Evolutionary conservation across 495 filamentous ascomycete species (phyloP), one percentile per base, ranked within the genome.

Genomic region (Penicillium mononematosum): DNA sequence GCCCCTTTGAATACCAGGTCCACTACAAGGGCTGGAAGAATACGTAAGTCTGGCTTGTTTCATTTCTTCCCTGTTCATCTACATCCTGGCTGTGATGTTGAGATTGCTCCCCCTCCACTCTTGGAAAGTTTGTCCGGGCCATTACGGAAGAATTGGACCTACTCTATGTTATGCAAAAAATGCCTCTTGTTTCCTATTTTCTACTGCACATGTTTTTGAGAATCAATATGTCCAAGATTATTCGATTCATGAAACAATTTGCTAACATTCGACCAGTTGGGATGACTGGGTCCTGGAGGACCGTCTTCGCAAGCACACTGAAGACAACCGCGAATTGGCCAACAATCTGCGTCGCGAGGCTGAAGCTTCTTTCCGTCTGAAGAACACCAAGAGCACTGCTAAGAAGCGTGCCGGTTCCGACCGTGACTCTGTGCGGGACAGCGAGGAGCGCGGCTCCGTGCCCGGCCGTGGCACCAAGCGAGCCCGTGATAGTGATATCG

Each of bases 11-110:
- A 67, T 98, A 94, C 70, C 88, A 89, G 59, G 91, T 98, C 46
- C 94, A 98, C 72, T 98, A 98, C 76, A 97, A 97, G 71, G 94
- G 94, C 58, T 98, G 94, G 94, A 98, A 98, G 76, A 90, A 90
- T 68, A 96, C 91, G 86, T 91, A 77, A 73, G 87, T 88, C 9
- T 19, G 34, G 24, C 47, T 53, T 55, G 38, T 53, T 52, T 52
- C 22, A 41, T 56, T 58, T 38, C 9, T 19, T 45, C 45, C 17
- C 11, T 27, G 19, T 25, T 24, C 9, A 38, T 36, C 14, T 27
- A n/a, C 7, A 27, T 24, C 12, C 27, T 45, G 17, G 11, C 20
- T 27, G 6, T 36, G 24, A 11, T 7, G 24, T 41, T 7, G 16
- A 41, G 16, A 24, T 16, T 17, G 29, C 24, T 19, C 6, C n/a